Conservation (phyloP, 768 basidiomycete species). For the Russula virescens region DNA sequence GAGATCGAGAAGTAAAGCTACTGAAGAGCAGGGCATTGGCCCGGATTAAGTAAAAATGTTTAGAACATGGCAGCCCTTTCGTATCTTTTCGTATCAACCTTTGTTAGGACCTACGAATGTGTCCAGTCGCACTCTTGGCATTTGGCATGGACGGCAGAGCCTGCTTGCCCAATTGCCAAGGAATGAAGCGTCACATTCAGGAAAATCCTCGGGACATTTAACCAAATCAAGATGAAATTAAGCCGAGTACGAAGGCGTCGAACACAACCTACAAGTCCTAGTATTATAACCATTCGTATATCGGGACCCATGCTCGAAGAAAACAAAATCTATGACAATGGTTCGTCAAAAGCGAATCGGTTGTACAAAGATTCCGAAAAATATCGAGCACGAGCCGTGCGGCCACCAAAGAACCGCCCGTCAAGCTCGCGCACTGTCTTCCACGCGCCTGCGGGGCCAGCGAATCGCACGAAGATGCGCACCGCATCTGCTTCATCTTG, state of each 20-base stretch:
- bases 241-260: not conserved
- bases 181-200: no score
- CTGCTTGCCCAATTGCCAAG: no score
- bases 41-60: no score
- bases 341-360: slow-evolving; percentile 44
- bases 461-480: slow-evolving; percentile 87
- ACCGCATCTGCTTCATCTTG: slow-evolving; percentile 71
- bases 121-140: no score
- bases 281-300: not conserved
- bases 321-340: slow-evolving; percentile 29
- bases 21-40: no score
- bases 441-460: slow-evolving; percentile 92
- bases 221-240: not conserved
- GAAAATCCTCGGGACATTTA: not conserved
- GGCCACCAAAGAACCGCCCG: slow-evolving; percentile 87
- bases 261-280: no score
- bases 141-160: no score
- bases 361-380: slow-evolving; percentile 59
- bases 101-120: no score
- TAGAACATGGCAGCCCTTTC: no score
- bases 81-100: no score
- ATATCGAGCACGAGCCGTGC: slow-evolving; percentile 75
- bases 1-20: no score
- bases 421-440: slow-evolving; percentile 91
- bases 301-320: not conserved